Evolutionary conservation across 768 basidiomycete genomes (phyloP).

Genomic region (Phylloporus scabripes): DNA sequence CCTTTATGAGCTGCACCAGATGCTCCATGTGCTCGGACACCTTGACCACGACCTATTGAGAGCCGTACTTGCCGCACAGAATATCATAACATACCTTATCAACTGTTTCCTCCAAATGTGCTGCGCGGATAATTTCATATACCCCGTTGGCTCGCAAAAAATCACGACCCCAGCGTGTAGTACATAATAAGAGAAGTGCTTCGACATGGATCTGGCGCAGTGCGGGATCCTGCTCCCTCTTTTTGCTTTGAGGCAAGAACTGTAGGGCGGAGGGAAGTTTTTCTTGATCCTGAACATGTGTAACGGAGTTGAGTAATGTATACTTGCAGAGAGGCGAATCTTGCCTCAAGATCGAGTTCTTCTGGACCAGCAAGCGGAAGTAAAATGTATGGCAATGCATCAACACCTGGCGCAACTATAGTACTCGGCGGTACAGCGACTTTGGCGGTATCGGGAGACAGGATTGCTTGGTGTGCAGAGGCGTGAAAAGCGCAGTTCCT

Average conservation of each 20-base stretch:
- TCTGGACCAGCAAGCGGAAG: slow-evolving; percentile 92
- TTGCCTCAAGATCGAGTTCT: slow-evolving; percentile 87
- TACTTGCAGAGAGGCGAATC: slow-evolving; percentile 4
- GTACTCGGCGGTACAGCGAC: slow-evolving; percentile 56
- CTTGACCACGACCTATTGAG: slow-evolving; percentile 33
- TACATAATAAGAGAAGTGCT: slow-evolving; percentile 81
- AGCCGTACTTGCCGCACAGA: neutral
- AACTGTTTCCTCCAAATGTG: slow-evolving; percentile 74
- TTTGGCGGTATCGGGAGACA: slow-evolving; percentile 55
- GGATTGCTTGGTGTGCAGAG: slow-evolving; percentile 62
- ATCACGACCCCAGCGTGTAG: slow-evolving; percentile 85
- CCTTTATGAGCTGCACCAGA: slow-evolving; percentile 79
- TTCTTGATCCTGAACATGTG: slow-evolving; percentile 73
- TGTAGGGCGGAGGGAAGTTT: slow-evolving; percentile 78
- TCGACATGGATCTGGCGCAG: slow-evolving; percentile 85
- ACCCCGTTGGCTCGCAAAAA: slow-evolving; percentile 73
- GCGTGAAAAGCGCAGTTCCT: slow-evolving; percentile 79
- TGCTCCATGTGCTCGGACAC: slow-evolving; percentile 85
- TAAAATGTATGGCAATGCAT: slow-evolving; percentile 78
- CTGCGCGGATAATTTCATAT: slow-evolving; percentile 76
- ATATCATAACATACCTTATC: slow-evolving; percentile 52
- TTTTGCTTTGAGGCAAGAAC: slow-evolving; percentile 81
- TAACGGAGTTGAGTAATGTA: neutral
- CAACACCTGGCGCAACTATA: slow-evolving; percentile 66
- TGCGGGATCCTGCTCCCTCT: slow-evolving; percentile 69